Evolutionary conservation across 2,329 filamentous ascomycete genomes (phyloP), one percentile per base, ranked within the genome.

Genomic region (Pezicula carpinea): DNA sequence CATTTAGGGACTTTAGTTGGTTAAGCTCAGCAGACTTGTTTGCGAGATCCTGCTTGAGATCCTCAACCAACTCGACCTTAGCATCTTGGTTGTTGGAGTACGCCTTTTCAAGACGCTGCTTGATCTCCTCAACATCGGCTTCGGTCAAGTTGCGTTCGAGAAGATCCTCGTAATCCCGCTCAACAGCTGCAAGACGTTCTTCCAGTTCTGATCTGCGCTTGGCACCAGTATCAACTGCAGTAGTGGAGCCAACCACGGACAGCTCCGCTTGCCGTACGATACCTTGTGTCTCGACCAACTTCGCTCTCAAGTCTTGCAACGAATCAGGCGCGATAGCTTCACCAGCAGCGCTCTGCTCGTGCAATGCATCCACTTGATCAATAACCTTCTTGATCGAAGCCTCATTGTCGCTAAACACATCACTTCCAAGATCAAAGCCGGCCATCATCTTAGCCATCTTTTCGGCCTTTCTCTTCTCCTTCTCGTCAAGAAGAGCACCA

Each of bases 371-470:
- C 23, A 97, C 75, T 59, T 88, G 85, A 58, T 90, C 82, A 57
- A 97, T 92, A 53, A 90, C 85, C 53, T 87, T 82, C 50, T 87
- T 82, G 49, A 99, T 88, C 43, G 82, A 84, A 53, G 85, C 80
- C 67, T 99, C 93, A 59, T 96, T 96, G 49, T 93, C 87, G 57
- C 90, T 96, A 66, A 97, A 95, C 26, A 95, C 84, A 48, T 96
- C 91, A 41, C 87, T 85, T 38, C 90, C 92, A 29, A 99, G 80
- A 62, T 99, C 92, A 60, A 99, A 97, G 3, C 92, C 90, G 49
- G 93, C 93, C 92, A 99, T 96, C 93, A 99, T 99, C 77, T 96
- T 88, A 36, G 93, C 93, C 93, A 99, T 99, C 70, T 95, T 93
- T 72, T 99, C 93, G 1, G 91, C 89, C 77, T 99, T 99, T 73